Base-by-base conservation (phyloP, 192 early-diverging fungal genomes). In the Allomyces arbusculus region DNA sequence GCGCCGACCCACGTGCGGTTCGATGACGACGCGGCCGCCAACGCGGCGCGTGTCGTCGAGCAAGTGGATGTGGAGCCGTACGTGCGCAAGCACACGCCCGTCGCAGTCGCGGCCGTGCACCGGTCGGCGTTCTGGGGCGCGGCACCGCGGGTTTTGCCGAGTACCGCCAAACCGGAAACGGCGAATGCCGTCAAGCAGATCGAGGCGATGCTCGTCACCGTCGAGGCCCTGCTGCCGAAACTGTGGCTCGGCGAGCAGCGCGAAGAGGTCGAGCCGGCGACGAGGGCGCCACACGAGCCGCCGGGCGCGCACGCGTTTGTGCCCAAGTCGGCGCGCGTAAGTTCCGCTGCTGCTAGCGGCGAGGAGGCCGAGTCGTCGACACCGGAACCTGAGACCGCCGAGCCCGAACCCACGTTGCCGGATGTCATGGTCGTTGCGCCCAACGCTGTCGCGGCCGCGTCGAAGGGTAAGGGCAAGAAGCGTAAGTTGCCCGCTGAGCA, bases 1-100 rank as follows among this genome's bases (percentile, higher is more conserved):
- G 33, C 12, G 0, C 74, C 77, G 1, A 69, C 70, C 9, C 77
- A 78, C 55, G 71, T 66, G 62, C 67, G 77, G 12, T 78, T 78
- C 24, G 69, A 66, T 26, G 72, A 76, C 26, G 20, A 24, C 16
- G 61, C 65, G 19, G 1, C 65, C 0, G 63, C 61, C 0, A 25
- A 69, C 6, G 61, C 23, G 25, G 55, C 62, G 61, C 65, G 16
- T n/a, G 23, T 65, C n/a, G 64, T 28, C 25, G 45, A 69, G 63
- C 61, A 69, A 23, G 70, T 78, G 64, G 40, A 74, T 0, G 75
- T 72, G 1, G 74, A 73, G 62, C 62, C 73, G n/a, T 70, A 72
- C 58, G 64, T 20, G 50, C 50, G 50, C 50, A 58, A 58, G 16
- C 50, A 58, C 16, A 20, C 50, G 50, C 50, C 50, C 50, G 50